These are phyloP conservation scores for Immersiella caudata DNA, from an alignment of 495 filamentous ascomycete species.

Conservation along the genomic window DNA sequence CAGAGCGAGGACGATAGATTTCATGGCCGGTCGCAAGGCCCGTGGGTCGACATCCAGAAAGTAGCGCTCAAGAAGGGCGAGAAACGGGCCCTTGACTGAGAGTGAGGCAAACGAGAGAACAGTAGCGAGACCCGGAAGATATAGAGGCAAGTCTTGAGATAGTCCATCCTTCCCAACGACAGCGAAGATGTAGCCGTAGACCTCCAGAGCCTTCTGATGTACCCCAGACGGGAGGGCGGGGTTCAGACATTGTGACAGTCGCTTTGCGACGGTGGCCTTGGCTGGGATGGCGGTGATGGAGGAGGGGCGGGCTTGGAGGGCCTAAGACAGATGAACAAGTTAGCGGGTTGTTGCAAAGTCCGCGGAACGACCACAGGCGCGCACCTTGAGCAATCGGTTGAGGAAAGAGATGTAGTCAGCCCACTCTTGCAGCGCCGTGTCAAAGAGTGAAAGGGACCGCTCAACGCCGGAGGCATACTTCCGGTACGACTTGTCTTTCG, in stretches of 20 bases:
- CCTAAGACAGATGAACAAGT: constrained; percentile 53
- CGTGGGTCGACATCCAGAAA: constrained; percentile 69
- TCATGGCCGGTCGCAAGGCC: constrained; percentile 81
- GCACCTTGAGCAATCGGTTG: constrained; percentile 85
- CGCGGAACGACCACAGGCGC: no score
- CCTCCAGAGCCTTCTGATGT: constrained; percentile 96
- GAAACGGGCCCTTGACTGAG: constrained; percentile 78
- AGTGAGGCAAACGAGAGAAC: constrained; percentile 92
- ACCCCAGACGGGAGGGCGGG: constrained; percentile 92
- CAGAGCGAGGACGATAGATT: constrained; percentile 80
- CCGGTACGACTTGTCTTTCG: constrained; percentile 88
- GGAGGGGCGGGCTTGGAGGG: constrained; percentile 81
- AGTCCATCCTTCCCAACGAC: constrained; percentile 74
- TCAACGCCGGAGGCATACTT: constrained; percentile 89
- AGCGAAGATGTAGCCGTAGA: constrained; percentile 85
- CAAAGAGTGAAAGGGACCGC: constrained; percentile 85
- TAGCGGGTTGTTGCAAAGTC: constrained; percentile 18
- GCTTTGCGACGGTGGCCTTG: constrained; percentile 81
- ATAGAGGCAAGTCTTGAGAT: constrained; percentile 78
- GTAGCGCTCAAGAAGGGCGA: constrained; percentile 80
- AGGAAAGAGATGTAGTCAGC: constrained; percentile 99
- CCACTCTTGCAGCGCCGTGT: constrained; percentile 95
- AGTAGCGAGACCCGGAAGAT: constrained; percentile 84
- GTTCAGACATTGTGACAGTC: constrained; percentile 92
- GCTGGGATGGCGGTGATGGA: constrained; percentile 75